These are phyloP conservation scores for Gyromitra esculenta DNA, from an alignment of 2,329 filamentous ascomycete species.

Conservation along the genomic window DNA sequence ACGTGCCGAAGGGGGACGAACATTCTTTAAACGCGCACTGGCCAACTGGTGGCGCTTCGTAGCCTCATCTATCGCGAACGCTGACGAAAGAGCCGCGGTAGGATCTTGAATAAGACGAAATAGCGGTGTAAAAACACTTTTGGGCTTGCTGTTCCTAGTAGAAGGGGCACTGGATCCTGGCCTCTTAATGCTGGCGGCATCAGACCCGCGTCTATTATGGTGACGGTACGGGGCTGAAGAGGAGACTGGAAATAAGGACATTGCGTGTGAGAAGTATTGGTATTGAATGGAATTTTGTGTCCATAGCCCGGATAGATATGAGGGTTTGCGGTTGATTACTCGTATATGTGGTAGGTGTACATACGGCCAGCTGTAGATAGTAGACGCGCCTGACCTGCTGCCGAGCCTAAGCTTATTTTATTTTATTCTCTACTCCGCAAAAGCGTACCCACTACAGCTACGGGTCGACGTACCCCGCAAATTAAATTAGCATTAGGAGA, in stretches of 20 bases:
- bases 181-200: conserved; percentile 19
- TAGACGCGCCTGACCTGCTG: not conserved
- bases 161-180: conserved; percentile 1
- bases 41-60: conserved; percentile 47
- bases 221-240: conserved; percentile 33
- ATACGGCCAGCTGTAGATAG: not conserved
- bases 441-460: not conserved
- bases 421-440: conserved; percentile 6
- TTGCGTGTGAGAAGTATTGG: conserved; percentile 7
- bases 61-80: conserved; percentile 38
- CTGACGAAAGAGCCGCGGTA: conserved; percentile 28
- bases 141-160: conserved; percentile 7
- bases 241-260: conserved; percentile 38
- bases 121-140: conserved; percentile 41
- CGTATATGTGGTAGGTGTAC: conserved; percentile 31
- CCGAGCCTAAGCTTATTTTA: not conserved
- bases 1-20: conserved; percentile 14
- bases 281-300: conserved; percentile 30
- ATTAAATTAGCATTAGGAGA: not conserved
- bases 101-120: conserved; percentile 41
- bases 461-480: conserved; percentile 27
- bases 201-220: conserved; percentile 21
- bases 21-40: conserved; percentile 44
- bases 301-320: conserved; percentile 22
- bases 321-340: conserved; percentile 14